Evolutionary conservation across 2,329 filamentous ascomycete species (phyloP).

Genomic region (Colletotrichum endophyticum): DNA sequence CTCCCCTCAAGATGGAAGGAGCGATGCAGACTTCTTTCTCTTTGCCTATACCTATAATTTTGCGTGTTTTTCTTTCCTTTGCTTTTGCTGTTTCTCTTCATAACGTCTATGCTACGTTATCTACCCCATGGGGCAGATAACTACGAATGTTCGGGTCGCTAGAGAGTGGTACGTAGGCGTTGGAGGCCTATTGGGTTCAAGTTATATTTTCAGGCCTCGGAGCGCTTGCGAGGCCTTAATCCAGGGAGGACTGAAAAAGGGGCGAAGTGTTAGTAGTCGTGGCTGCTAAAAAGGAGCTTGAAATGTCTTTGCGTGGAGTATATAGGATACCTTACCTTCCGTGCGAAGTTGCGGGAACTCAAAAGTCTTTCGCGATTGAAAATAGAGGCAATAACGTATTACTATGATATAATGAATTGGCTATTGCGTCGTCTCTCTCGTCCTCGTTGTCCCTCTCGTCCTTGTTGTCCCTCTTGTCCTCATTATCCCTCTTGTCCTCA

Average conservation of each 20-base stretch:
- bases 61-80: background rate
- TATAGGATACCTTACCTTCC: background rate
- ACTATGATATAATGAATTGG: too few relatives aligned
- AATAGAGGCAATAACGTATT: background rate
- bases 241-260: background rate
- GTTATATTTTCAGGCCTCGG: background rate
- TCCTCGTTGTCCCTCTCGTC: too few relatives aligned
- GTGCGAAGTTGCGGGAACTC: slow-evolving; percentile 4
- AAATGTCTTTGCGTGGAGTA: background rate
- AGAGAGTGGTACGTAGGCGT: slow-evolving; percentile 2
- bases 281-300: background rate
- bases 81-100: background rate
- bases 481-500: too few relatives aligned
- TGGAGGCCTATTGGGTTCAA: background rate
- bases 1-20: background rate
- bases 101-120: background rate
- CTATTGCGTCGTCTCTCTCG: background rate
- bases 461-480: too few relatives aligned
- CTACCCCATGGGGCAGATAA: background rate
- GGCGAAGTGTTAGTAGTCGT: background rate
- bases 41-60: slow-evolving; percentile 19
- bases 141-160: slow-evolving; percentile 1
- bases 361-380: slow-evolving; percentile 13
- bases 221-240: background rate
- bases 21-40: background rate